Evolutionary conservation across 2,329 filamentous ascomycete species (phyloP).

Genomic region (Fusarium concolor): DNA sequence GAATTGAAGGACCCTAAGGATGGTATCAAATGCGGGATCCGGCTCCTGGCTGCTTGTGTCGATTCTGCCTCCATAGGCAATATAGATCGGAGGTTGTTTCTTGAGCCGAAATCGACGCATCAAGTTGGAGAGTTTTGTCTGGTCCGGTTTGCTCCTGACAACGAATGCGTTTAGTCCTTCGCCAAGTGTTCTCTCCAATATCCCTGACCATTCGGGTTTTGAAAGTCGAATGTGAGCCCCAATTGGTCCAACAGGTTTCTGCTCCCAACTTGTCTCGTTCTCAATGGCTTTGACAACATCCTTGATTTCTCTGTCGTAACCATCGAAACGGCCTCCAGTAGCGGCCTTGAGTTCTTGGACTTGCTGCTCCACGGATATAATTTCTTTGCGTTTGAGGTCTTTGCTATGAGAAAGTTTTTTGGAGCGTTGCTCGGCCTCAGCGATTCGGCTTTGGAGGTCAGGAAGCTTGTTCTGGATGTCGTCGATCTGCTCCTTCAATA

Average conservation of each 20-base stretch:
- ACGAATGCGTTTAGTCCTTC: conserved; percentile 79
- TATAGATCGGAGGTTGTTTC: conserved; percentile 53
- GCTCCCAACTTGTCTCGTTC: conserved; percentile 74
- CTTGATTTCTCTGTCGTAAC: conserved; percentile 72
- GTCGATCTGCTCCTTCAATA: conserved; percentile 45
- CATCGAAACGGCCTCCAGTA: conserved; percentile 70
- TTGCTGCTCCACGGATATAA: conserved; percentile 60
- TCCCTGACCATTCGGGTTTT: conserved; percentile 83
- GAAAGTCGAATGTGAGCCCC: conserved; percentile 81
- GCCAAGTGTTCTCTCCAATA: conserved; percentile 84
- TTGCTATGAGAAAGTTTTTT: conserved; percentile 49
- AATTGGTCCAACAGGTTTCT: conserved; percentile 84
- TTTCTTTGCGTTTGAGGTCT: conserved; percentile 64
- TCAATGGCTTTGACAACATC: conserved; percentile 76
- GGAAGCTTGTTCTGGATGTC: conserved; percentile 49
- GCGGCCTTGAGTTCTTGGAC: conserved; percentile 63
- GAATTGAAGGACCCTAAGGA: conserved; percentile 83
- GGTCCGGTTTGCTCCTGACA: conserved; percentile 81
- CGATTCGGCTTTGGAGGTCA: conserved; percentile 49
- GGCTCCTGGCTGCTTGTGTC: conserved; percentile 72
- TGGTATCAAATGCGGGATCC: conserved; percentile 76
- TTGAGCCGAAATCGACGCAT: conserved; percentile 72
- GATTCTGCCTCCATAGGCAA: conserved; percentile 52
- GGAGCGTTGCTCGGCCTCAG: conserved; percentile 48
- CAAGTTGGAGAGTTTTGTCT: conserved; percentile 72